These are phyloP conservation scores for Phaeomoniella chlamydospora DNA, from an alignment of 2,329 filamentous ascomycete genomes.

Conservation along the genomic window DNA sequence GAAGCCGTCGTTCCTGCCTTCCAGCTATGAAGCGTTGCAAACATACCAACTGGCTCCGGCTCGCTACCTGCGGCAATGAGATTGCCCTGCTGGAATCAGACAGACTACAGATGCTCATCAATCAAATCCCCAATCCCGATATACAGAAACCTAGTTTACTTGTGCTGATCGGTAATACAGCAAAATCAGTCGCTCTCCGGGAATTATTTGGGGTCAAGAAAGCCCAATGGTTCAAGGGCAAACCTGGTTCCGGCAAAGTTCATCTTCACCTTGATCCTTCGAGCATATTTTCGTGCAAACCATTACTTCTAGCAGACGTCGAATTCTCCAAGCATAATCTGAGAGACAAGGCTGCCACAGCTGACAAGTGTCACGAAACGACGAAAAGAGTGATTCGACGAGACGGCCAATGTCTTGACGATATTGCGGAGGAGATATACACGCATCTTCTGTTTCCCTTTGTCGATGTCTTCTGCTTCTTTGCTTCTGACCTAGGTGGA, in stretches of 20 bases:
- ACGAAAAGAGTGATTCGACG: slow-evolving; percentile 5
- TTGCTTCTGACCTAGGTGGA: slow-evolving; percentile 12
- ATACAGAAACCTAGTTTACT: slow-evolving; percentile 10
- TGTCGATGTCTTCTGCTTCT: slow-evolving; percentile 15
- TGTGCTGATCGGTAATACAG: slow-evolving; percentile 11
- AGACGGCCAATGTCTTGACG: slow-evolving; percentile 2
- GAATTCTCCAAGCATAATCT: slow-evolving; percentile 6
- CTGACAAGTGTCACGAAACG: slow-evolving; percentile 8
- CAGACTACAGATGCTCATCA: slow-evolving; percentile 10
- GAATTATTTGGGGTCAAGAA: slow-evolving; percentile 9
- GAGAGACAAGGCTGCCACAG: slow-evolving; percentile 3
- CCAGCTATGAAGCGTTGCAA: slow-evolving; percentile 12
- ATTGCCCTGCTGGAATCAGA: slow-evolving; percentile 10
- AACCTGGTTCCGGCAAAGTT: slow-evolving; percentile 8
- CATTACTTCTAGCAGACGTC: slow-evolving; percentile 10
- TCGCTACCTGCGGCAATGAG: slow-evolving; percentile 10
- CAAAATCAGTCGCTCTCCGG: slow-evolving; percentile 11
- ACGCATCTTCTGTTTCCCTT: slow-evolving; percentile 11
- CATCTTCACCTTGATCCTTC: slow-evolving; percentile 10
- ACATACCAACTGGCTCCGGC: slow-evolving; percentile 12
- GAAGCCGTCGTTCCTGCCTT: too few relatives aligned
- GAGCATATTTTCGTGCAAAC: slow-evolving; percentile 9
- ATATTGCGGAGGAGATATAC: slow-evolving; percentile 9
- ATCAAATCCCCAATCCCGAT: slow-evolving; percentile 9
- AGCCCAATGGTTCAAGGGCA: slow-evolving; percentile 5